Conservation (phyloP, 139 green algal species). For the Yamagishiella unicocca region DNA sequence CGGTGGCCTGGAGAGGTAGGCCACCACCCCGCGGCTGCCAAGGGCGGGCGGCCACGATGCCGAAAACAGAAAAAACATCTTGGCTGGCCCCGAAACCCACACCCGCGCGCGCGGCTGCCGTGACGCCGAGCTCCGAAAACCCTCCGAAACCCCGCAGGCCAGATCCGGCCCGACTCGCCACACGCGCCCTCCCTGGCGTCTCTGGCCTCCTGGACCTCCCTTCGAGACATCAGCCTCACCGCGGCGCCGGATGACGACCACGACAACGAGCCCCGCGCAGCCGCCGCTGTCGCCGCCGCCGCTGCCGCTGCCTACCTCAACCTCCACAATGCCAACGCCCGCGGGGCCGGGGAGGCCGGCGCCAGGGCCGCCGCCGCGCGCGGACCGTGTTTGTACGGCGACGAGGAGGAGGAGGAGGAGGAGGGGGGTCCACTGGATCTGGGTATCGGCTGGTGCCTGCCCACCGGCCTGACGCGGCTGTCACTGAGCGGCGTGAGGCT, state of each 20-base stretch:
- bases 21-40: too few species aligned
- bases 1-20: too few species aligned
- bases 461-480: slow-evolving; percentile 5
- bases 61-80: too few species aligned
- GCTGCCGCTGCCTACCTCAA: too few species aligned
- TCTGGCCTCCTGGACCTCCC: slow-evolving; percentile 24
- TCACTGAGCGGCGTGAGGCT: neutral
- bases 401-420: neutral
- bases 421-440: neutral
- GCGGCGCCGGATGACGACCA: neutral
- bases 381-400: neutral
- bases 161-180: neutral
- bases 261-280: neutral
- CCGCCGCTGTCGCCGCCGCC: too few species aligned
- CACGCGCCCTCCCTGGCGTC: neutral
- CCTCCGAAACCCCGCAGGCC: neutral
- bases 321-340: too few species aligned
- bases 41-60: too few species aligned
- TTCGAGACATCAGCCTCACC: slow-evolving; percentile 19
- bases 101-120: too few species aligned
- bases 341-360: too few species aligned
- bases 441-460: neutral
- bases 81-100: too few species aligned
- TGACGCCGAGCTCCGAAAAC: too few species aligned
- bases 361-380: too few species aligned